Evolutionary conservation across 352 stramenopile genomes (phyloP).

Genomic region (Blastocystis hominis): DNA sequence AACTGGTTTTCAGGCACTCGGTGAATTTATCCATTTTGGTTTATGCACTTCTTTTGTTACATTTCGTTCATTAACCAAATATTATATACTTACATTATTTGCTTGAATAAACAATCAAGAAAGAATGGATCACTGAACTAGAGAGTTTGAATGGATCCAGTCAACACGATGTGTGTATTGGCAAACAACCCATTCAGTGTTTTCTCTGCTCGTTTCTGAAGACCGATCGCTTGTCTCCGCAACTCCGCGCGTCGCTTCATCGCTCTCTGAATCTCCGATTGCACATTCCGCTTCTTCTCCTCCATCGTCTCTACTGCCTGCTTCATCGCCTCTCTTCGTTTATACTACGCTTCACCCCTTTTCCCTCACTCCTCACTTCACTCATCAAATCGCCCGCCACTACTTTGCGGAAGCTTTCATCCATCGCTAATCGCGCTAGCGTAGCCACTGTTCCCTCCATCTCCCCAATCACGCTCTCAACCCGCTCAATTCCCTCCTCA

Average conservation of each 20-base stretch:
- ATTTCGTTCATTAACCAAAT: too few relatives aligned
- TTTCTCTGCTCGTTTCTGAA: not conserved
- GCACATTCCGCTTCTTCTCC: not conserved
- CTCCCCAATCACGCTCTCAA: not conserved
- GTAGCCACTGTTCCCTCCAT: not conserved
- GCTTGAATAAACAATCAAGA: not conserved
- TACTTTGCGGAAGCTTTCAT: not conserved
- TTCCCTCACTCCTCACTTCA: not conserved
- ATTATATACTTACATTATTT: too few relatives aligned
- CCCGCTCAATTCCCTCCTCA: not conserved
- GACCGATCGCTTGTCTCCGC: not conserved
- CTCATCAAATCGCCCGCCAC: not conserved
- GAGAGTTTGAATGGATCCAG: not conserved
- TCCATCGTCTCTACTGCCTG: not conserved
- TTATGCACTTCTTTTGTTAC: too few relatives aligned
- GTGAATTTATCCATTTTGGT: too few relatives aligned
- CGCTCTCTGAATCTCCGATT: not conserved
- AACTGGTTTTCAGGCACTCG: too few relatives aligned
- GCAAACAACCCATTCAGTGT: not conserved
- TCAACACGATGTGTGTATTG: not conserved
- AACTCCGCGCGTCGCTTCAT: not conserved
- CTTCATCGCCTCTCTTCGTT: not conserved
- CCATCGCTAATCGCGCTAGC: not conserved
- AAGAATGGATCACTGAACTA: not conserved
- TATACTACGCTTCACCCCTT: not conserved